Evolutionary conservation across 345 rosid species (phyloP), one percentile per base, ranked within the genome.

Genomic region (Pseudoturritis turrita): DNA sequence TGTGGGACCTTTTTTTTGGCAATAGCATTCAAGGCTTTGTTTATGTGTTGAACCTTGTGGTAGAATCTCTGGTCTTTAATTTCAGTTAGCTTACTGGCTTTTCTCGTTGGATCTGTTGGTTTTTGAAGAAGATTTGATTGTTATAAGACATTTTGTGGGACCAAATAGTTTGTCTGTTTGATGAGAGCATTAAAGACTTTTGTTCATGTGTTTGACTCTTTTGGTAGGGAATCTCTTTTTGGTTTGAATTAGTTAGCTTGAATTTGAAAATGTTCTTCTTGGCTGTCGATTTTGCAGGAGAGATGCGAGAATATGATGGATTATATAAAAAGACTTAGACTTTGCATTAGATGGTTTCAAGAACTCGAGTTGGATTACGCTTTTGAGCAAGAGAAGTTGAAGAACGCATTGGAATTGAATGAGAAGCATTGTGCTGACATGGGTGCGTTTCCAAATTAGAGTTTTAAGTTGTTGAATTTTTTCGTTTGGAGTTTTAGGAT

Each of bases 321-420:
- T 46, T 95, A 95, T 59, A 91, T 95, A 36, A 89, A 83, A 79
- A 86, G 96, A 81, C 84, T 95, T 69, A 83, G 97, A 84, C 93
- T 88, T 53, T 95, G 99, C 78, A 80, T 95, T 59, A 95, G 80
- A 81, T 95, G 99, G 99, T 89, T 91, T 80, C 99, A 89, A 85
- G 97, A 95, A 77, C 87, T 88, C 5, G 99, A 95, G 80, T 84
- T 85, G 46, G 86, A 80, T 72, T 91, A 88, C 41, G 88, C 91
- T 23, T 87, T 83, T 58, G 96, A 95, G 80, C 97, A 85, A 68
- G 96, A 89, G 78, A 88, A 83, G 74, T 77, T 95, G 79, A 85
- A 82, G 74, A 85, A 65, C 77, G 85, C 85, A 7, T 73, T 89
- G 86, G 89, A 87, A 70, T 60, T 80, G 71, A 78, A 83, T 7